These are phyloP conservation scores for Fusarium mundagurra DNA, from an alignment of 2,329 filamentous ascomycete genomes.

Conservation along the genomic window DNA sequence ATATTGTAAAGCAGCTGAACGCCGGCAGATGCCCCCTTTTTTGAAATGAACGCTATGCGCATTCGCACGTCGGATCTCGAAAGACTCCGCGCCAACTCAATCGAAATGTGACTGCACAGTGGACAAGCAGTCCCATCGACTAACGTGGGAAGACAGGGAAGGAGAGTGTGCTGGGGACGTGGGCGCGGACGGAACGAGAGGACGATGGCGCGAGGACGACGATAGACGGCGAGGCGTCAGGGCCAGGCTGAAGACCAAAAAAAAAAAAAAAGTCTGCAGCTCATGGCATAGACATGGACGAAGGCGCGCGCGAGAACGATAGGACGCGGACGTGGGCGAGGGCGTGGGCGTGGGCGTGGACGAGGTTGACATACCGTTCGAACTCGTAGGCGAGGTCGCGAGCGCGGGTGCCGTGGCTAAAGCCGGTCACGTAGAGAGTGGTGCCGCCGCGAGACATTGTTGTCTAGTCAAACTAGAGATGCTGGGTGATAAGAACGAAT, in stretches of 20 bases:
- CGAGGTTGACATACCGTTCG: slow-evolving; percentile 93
- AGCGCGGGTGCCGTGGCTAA: slow-evolving; percentile 97
- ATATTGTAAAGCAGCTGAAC: slow-evolving; percentile 27
- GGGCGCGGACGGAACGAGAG: slow-evolving; percentile 43
- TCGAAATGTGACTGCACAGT: slow-evolving; percentile 41
- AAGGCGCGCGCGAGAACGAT: slow-evolving; percentile 44
- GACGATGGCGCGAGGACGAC: slow-evolving; percentile 44
- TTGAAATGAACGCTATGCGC: slow-evolving; percentile 37
- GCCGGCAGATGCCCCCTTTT: slow-evolving; percentile 43
- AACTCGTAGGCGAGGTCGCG: slow-evolving; percentile 99
- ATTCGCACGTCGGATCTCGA: slow-evolving; percentile 40
- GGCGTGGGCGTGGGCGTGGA: slow-evolving; percentile 50
- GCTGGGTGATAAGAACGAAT: slow-evolving; percentile 6
- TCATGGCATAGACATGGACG: slow-evolving; percentile 38
- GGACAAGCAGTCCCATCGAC: slow-evolving; percentile 44
- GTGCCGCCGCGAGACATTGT: slow-evolving; percentile 92
- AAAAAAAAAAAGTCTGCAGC: slow-evolving; percentile 25
- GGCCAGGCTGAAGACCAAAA: slow-evolving; percentile 39
- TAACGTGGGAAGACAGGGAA: slow-evolving; percentile 35
- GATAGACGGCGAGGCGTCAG: slow-evolving; percentile 42
- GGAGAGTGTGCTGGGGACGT: slow-evolving; percentile 39
- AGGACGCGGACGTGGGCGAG: slow-evolving; percentile 52
- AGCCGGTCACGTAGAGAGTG: slow-evolving; percentile 98
- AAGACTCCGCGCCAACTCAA: slow-evolving; percentile 40
- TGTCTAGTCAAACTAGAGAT: slow-evolving; percentile 22